Evolutionary conservation across 2,329 filamentous ascomycete species (phyloP).

Genomic region (Curvularia lunata): DNA sequence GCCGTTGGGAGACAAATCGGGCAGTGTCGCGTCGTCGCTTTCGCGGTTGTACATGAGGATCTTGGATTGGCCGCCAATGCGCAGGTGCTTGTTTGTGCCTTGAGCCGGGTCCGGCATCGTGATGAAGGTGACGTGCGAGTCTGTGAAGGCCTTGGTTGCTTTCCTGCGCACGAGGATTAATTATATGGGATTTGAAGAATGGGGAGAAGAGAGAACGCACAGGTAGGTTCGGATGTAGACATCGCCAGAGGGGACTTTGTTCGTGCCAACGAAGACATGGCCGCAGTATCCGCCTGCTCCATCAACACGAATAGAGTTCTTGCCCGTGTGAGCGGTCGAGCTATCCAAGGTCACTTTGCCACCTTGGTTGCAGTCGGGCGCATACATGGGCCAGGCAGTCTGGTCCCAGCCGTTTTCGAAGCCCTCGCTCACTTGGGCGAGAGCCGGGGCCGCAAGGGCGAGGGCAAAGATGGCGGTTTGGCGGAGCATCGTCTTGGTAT

Average conservation of each 20-base stretch:
- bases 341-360: conserved; percentile 64
- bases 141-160: conserved; percentile 63
- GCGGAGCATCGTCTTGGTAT: conserved; percentile 50
- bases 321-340: conserved; percentile 58
- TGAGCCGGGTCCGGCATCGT: conserved; percentile 67
- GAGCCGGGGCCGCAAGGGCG: conserved; percentile 55
- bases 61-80: conserved; percentile 65
- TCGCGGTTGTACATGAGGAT: conserved; percentile 72
- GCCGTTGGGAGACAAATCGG: conserved; percentile 65
- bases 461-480: conserved; percentile 56
- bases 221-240: conserved; percentile 63
- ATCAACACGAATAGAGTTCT: conserved; percentile 78
- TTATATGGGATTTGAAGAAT: too few species aligned
- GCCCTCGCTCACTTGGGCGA: conserved; percentile 62
- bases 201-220: conserved; percentile 55
- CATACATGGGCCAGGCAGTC: conserved; percentile 64
- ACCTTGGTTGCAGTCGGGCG: conserved; percentile 65
- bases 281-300: conserved; percentile 63
- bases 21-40: conserved; percentile 66
- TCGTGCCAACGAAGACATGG: conserved; percentile 68
- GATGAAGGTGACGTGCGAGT: conserved; percentile 67
- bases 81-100: conserved; percentile 64
- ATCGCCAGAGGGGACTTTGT: conserved; percentile 61
- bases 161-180: conserved; percentile 51
- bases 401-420: conserved; percentile 67